Percentiles rank a stretch among this genome's conserved stretches.
Evolutionary conservation across 352 stramenopile species (phyloP).

Genomic region (Phytopythium montanum): DNA sequence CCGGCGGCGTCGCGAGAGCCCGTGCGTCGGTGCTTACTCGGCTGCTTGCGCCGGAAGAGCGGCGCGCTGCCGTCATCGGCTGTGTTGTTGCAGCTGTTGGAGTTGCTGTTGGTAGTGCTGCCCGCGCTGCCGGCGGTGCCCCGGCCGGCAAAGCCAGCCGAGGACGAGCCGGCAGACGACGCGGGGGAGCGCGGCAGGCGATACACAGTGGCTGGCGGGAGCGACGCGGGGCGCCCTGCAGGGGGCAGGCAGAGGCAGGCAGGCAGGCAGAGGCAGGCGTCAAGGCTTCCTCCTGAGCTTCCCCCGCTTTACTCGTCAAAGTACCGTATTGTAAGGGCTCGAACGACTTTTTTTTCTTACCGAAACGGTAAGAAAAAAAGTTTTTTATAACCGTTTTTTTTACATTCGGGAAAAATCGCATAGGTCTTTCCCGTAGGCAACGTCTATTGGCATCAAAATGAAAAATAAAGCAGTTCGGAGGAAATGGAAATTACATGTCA

Average conservation of each 20-base stretch:
- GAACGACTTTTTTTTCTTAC: no score
- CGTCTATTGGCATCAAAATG: no score
- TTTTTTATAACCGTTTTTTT: no score
- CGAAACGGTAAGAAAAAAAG: no score
- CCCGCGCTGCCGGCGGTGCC: conserved; percentile 3
- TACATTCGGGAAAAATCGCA: no score
- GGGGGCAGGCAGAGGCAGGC: neutral
- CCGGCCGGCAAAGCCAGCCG: conserved; percentile 4
- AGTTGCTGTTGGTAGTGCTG: neutral
- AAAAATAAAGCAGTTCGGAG: no score
- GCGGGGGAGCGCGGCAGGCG: conserved; percentile 4
- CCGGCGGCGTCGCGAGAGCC: neutral
- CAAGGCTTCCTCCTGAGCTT: no score
- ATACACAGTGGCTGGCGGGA: conserved; percentile 7
- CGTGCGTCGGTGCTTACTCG: neutral
- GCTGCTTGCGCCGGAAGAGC: conserved; percentile 8
- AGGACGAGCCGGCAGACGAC: conserved; percentile 1
- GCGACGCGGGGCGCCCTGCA: neutral
- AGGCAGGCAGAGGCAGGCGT: neutral
- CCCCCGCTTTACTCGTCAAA: no score
- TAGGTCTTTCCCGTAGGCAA: no score
- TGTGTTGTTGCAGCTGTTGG: neutral
- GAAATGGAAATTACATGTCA: no score
- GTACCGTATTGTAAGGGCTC: no score
- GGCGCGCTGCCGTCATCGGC: neutral